A percentile compares a stretch with the other conserved stretches of the same genome.
Evolutionary conservation across 2,329 filamentous ascomycete genomes (phyloP).

Genomic region (Moelleriella libera): DNA sequence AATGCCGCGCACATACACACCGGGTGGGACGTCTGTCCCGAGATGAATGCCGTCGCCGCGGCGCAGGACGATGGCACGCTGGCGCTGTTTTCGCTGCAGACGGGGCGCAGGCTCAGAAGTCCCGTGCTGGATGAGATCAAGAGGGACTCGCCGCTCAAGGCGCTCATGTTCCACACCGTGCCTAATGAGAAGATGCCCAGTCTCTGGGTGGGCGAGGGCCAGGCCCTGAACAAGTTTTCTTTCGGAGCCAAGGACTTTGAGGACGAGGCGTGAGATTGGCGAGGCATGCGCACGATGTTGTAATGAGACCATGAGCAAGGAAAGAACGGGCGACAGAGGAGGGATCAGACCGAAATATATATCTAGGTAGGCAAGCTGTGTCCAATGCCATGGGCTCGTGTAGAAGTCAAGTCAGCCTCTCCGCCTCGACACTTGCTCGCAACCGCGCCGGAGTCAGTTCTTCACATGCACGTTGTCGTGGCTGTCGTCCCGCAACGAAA

Average conservation of each 20-base stretch:
- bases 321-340: neutral
- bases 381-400: no score
- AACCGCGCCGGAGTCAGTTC: no score
- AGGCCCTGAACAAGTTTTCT: slow-evolving; percentile 26
- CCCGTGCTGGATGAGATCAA: slow-evolving; percentile 11
- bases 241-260: slow-evolving; percentile 19
- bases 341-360: no score
- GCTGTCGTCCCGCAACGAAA: no score
- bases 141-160: slow-evolving; percentile 19
- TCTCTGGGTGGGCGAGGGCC: slow-evolving; percentile 28
- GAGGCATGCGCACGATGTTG: neutral
- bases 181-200: slow-evolving; percentile 28
- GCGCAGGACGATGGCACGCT: slow-evolving; percentile 36
- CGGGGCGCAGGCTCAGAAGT: slow-evolving; percentile 23
- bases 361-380: no score
- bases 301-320: neutral
- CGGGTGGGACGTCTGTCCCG: slow-evolving; percentile 35
- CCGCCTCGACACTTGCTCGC: no score
- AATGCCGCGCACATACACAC: slow-evolving; percentile 33
- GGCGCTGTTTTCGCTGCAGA: slow-evolving; percentile 32
- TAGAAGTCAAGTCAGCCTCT: no score
- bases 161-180: slow-evolving; percentile 31
- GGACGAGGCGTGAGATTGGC: slow-evolving; percentile 18
- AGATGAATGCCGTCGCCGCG: slow-evolving; percentile 36
- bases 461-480: no score